Base-by-base conservation (phyloP, 2,329 filamentous ascomycete genomes). In the Ophiostoma montium region DNA sequence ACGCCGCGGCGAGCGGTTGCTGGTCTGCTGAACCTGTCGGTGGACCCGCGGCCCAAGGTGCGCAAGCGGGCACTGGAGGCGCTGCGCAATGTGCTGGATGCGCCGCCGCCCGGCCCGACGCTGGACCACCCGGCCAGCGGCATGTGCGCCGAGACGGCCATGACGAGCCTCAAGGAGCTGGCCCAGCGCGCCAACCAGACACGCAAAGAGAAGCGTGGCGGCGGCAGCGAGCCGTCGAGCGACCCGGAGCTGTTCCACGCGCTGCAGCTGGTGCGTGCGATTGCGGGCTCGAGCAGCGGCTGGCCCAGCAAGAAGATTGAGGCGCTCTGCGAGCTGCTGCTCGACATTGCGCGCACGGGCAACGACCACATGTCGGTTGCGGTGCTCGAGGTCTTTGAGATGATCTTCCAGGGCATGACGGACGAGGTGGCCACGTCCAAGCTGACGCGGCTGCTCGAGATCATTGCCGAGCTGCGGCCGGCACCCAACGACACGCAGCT, bases 221-320 rank as follows among this genome's bases (percentile, higher is more conserved):
- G 71, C 12, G 71, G 73, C 3, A 39, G 50, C 15, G 68, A 76
- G 10, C 71, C 73, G 49, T 19, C 42, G n/a, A 78, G 88, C 59
- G 87, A 94, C 54, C 89, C 92, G 2, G 80, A 79, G 30, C 71
- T 96, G 46, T 94, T 96, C 56, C 92, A 96, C 62, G 84, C 89
- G 2, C 70, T 98, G 54, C 90, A 98, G 60, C 71, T 98, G 49
- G 83, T 95, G 55, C 95, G 94, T 72, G 85, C 86, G 0, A 78
- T 98, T 52, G 88, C 92, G 1, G 74, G 77, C 3, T 87, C 86
- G 5, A 90, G 87, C 51, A 86, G 87, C 36, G 92, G 92, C 46
- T 98, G 92, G 92, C 92, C 92, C 1, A 95, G 84, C 69, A 87
- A 84, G 69, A 95, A 94, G 67, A 94, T 95, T 49, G 92, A 98